Conservation (phyloP, 169 alveolate genomes). For the Cryptosporidium canis region DNA sequence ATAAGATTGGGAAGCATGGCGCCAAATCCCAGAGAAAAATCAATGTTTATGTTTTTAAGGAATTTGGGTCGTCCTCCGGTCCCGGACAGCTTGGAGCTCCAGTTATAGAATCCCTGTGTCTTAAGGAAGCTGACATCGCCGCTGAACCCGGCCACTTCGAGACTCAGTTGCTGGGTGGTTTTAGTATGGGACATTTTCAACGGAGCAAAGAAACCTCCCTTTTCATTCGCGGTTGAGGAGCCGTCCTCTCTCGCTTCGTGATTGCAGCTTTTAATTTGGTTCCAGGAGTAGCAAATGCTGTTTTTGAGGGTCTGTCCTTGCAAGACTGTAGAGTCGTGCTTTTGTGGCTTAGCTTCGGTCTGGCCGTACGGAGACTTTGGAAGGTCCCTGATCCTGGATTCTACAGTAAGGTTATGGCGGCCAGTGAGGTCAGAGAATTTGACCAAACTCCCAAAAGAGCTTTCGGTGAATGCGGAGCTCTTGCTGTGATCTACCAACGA, state of each 20-base stretch:
- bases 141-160: slow-evolving; percentile 55
- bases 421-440: slow-evolving; percentile 17
- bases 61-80: neutral
- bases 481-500: neutral
- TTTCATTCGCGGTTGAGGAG: neutral
- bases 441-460: slow-evolving; percentile 46
- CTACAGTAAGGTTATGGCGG: neutral
- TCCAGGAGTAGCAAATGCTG: slow-evolving; percentile 59
- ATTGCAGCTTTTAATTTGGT: neutral
- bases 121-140: slow-evolving; percentile 43
- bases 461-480: slow-evolving; percentile 23
- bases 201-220: neutral
- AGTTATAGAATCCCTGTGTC: slow-evolving; percentile 31
- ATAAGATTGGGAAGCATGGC: slow-evolving; percentile 15
- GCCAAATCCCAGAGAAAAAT: slow-evolving; percentile 39
- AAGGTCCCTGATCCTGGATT: slow-evolving; percentile 40
- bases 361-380: neutral
- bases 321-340: neutral
- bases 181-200: neutral
- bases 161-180: slow-evolving; percentile 17
- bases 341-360: neutral
- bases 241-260: neutral
- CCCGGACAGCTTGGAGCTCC: slow-evolving; percentile 26
- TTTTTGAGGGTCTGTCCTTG: slow-evolving; percentile 25
- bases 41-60: neutral